Conservation (phyloP, 805 yeast species). For the Candida broadrunensis region DNA sequence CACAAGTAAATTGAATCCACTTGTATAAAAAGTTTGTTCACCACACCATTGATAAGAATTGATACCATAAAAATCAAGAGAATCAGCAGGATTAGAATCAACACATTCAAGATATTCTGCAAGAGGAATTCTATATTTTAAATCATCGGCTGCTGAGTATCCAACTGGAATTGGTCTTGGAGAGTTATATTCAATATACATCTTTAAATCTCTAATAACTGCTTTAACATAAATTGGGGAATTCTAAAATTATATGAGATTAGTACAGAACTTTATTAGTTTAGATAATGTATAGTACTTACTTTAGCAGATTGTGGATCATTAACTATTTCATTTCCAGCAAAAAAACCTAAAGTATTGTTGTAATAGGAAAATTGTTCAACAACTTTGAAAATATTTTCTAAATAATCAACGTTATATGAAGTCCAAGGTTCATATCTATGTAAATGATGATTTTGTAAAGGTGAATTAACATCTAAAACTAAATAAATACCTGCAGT, state of each 20-base stretch:
- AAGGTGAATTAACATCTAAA: constrained; percentile 88
- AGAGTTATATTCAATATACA: constrained; percentile 56
- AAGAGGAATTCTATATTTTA: constrained; percentile 68
- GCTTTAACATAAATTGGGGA: constrained; percentile 81
- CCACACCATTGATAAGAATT: constrained; percentile 89
- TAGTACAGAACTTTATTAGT: neutral
- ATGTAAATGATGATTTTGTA: constrained; percentile 73
- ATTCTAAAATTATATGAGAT: neutral
- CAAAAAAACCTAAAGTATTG: constrained; percentile 87
- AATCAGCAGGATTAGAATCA: constrained; percentile 45
- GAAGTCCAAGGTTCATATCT: constrained; percentile 94
- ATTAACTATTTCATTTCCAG: constrained; percentile 88
- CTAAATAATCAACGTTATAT: constrained; percentile 66
- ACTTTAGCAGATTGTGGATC: constrained; percentile 65
- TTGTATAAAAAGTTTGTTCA: constrained; percentile 71
- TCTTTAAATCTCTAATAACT: constrained; percentile 76
- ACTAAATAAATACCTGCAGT: constrained; percentile 90
- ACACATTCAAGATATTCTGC: constrained; percentile 81
- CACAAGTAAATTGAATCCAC: constrained; percentile 68
- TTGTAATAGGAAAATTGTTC: constrained; percentile 81
- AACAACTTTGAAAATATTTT: constrained; percentile 73
- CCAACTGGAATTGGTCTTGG: constrained; percentile 83
- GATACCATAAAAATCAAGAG: constrained; percentile 80
- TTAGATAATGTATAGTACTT: neutral
- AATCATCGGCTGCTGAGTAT: constrained; percentile 94